These are phyloP conservation scores for Spathaspora gorwiae DNA, from an alignment of 805 yeast genomes.

Conservation along the genomic window DNA sequence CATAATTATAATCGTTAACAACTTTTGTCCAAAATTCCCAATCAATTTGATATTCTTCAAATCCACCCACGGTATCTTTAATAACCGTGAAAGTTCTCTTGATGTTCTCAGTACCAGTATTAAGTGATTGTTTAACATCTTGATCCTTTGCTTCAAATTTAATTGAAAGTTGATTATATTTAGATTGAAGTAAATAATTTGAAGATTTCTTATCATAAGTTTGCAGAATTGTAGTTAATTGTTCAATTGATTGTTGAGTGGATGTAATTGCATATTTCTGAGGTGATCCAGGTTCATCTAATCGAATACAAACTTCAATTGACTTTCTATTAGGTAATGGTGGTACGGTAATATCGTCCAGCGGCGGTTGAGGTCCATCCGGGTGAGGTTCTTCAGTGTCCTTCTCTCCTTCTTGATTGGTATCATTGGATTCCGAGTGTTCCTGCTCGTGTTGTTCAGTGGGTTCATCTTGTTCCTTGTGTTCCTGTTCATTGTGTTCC, in stretches of 20 bases:
- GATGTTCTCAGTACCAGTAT: conserved; percentile 34
- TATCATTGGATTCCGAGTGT: not conserved
- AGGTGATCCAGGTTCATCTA: conserved; percentile 18
- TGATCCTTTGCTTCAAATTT: conserved; percentile 47
- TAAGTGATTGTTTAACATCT: conserved; percentile 44
- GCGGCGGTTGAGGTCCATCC: not conserved
- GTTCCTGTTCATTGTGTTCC: conserved; percentile 1
- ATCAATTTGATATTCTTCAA: conserved; percentile 45
- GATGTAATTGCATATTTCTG: not conserved
- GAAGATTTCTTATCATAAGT: conserved; percentile 17
- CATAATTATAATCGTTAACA: conserved; percentile 67
- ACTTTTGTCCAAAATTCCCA: conserved; percentile 89
- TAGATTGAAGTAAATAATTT: conserved; percentile 55
- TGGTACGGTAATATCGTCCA: conserved; percentile 10
- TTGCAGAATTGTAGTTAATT: conserved; percentile 12
- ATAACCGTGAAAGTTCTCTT: conserved; percentile 44
- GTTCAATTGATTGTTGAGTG: conserved; percentile 5
- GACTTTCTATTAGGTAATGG: conserved; percentile 32
- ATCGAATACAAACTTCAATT: conserved; percentile 17
- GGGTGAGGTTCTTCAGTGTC: not conserved
- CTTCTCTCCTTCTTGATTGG: not conserved
- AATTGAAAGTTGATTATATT: conserved; percentile 52
- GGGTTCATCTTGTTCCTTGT: conserved; percentile 8
- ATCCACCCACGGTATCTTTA: conserved; percentile 43
- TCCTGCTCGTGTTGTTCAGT: not conserved